Evolutionary conservation across 2,329 filamentous ascomycete species (phyloP), one percentile per base, ranked within the genome.

Genomic region (Davidsoniella virescens): DNA sequence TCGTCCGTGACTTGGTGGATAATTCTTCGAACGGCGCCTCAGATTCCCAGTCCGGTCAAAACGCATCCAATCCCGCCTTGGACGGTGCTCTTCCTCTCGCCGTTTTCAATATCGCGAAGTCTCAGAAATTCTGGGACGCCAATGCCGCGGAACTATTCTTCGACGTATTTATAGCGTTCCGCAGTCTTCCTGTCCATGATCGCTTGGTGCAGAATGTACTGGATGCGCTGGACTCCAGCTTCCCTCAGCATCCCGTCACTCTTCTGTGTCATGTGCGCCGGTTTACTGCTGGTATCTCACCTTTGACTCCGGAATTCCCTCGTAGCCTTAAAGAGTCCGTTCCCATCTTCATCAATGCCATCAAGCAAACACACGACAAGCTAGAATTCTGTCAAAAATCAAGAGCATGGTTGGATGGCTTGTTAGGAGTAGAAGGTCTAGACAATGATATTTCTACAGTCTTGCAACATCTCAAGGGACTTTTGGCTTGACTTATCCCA

Each of bases 31-130:
- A 74, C 50, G 63, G 63, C 25, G 60, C 59, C 29, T 62, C 67
- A 40, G 59, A 60, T 52, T 72, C 71, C 39, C 68, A 73, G 45
- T 64, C 70, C 56, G 60, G 65, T 56, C 68, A 70, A 49, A 67
- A 94, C 55, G 71, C 82, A 59, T 78, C 77, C 52, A 90, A 87
- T 44, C 87, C 90, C 3, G 87, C 87, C 8, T 72, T 95, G 55
- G 85, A 84, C 54, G 92, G 92, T n/a, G 92, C 87, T 14, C 94
- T 98, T 57, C 88, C 92, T 2, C 75, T 87, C 51, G 87, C 90
- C 38, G 85, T 98, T 44, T 95, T 94, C 60, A 87, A 94, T 59
- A 78, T 86, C 18, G 82, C 87, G 5, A 79, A 80, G 67, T 86
- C 83, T 62, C 81, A 94, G 58, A 75, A 83, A 48, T 79, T 84